A percentile compares a stretch with the other conserved stretches of the same genome.
phyloP scores from a whole-genome alignment of 306 rosid species.

The Cyamopsis tetragonoloba region DNA sequence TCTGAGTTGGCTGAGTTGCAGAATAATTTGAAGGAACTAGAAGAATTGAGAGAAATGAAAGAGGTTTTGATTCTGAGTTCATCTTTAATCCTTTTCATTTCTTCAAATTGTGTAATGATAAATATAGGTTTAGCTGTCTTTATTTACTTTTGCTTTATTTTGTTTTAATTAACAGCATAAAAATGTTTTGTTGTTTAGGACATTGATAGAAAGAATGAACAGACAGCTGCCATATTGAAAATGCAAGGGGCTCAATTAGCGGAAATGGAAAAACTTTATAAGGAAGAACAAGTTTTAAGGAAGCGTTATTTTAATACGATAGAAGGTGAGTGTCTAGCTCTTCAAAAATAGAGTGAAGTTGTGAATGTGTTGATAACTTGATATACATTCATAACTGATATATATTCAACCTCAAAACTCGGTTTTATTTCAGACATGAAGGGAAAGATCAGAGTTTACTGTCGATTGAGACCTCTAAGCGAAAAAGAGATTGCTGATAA shows the following conservation, averaged over 20 bases:
- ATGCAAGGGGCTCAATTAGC: slow-evolving; percentile 96
- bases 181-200: slow-evolving; percentile 45
- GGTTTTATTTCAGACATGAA: slow-evolving; percentile 71
- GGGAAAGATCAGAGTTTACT: slow-evolving; percentile 96
- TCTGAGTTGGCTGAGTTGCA: slow-evolving; percentile 61
- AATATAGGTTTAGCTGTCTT: neutral
- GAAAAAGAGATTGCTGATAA: slow-evolving; percentile 64
- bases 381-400: neutral
- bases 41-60: slow-evolving; percentile 94
- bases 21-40: slow-evolving; percentile 74
- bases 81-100: neutral
- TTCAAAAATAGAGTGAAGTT: neutral
- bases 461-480: slow-evolving; percentile 77
- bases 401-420: slow-evolving; percentile 9
- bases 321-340: slow-evolving; percentile 55
- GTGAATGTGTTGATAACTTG: neutral
- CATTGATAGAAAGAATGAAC: slow-evolving; percentile 95
- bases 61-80: slow-evolving; percentile 50
- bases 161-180: neutral
- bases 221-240: slow-evolving; percentile 83
- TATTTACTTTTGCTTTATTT: neutral
- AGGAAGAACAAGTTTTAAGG: slow-evolving; percentile 86
- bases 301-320: slow-evolving; percentile 89
- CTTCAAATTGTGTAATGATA: slow-evolving; percentile 2
- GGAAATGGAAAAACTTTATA: slow-evolving; percentile 83